Base-by-base conservation (phyloP, 768 basidiomycete genomes). In the Rhodotorula babjevae region DNA sequence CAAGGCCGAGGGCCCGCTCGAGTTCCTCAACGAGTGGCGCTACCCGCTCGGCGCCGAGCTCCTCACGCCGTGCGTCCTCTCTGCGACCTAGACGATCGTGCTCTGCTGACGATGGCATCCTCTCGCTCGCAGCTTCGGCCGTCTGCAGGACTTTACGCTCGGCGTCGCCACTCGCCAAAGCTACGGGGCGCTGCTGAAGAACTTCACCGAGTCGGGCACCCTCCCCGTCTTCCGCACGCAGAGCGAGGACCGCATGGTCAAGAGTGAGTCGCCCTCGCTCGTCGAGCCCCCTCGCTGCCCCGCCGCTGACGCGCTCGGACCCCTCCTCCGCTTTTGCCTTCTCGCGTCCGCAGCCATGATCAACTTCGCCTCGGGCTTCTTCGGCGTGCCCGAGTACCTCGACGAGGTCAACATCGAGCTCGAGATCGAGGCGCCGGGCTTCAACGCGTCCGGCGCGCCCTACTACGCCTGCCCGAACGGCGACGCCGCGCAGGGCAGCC, bases 11-110 rank as follows among this genome's bases (percentile, higher is more conserved):
- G 91, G 88, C 0, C 82, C 85, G 8, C 81, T 96, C 33, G 80
- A 82, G 1, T 96, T 96, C 79, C 82, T 96, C 82, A 92, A 93
- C 78, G 84, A 85, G 36, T 96, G 92, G 92, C 55, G 85, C 78
- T 95, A 92, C 81, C 89, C 91, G 77, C 86, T 97, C 6, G 94
- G 94, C 19, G 88, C 89, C 83, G 94, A 96, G 79, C 77, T 85
- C 42, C 82, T 96, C 70, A 93, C 92, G 23, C 91, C 93, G 2
- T 94, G 15, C 36, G 62, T 62, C 36, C 36, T 16, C 16, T 44
- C 46, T 9, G 11, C 12, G 40, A 21, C 47, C 47, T 4, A 15
- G 9, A 11, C 47, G 33, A 16, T 25, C 50, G 4, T n/a, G 18
- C 25, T 29, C 21, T 8, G 18, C 69, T 79, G 19, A 61, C 68